A percentile compares a stretch with the other conserved stretches of the same genome.
phyloP scores from a whole-genome alignment of 2,329 filamentous ascomycete genomes.

The Bretziella fagacearum region DNA sequence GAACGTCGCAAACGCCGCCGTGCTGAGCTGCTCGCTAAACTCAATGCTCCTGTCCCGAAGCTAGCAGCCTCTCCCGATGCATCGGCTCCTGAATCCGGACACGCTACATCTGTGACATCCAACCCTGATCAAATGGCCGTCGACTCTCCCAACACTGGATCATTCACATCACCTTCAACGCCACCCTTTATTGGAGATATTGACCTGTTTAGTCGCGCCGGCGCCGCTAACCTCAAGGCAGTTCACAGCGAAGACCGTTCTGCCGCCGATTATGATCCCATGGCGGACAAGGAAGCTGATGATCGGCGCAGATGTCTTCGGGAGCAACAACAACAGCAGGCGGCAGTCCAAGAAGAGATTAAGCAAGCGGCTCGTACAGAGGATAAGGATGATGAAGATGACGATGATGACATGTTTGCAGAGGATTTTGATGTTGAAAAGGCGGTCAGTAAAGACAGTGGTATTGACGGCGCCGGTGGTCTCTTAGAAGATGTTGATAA shows the following conservation, averaged over 20 bases:
- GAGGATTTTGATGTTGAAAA: constrained; percentile 57
- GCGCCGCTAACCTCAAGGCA: constrained; percentile 18
- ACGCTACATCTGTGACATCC: background rate
- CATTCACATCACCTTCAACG: background rate
- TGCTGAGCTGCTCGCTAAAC: constrained; percentile 72
- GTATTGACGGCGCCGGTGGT: constrained; percentile 38
- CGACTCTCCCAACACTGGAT: constrained; percentile 24
- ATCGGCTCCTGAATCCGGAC: constrained; percentile 29
- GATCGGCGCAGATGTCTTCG: constrained; percentile 38
- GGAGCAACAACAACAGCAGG: constrained; percentile 36
- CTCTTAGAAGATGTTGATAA: constrained; percentile 87
- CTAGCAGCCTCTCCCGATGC: constrained; percentile 21
- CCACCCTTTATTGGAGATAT: constrained; percentile 11
- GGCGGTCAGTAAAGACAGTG: constrained; percentile 30
- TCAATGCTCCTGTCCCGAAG: constrained; percentile 37
- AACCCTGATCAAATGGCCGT: constrained; percentile 23
- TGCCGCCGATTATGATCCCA: constrained; percentile 87
- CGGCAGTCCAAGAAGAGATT: constrained; percentile 16
- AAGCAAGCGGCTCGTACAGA: constrained; percentile 23
- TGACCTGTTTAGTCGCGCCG: constrained; percentile 13
- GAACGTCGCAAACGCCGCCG: constrained; percentile 71
- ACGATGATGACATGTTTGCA: constrained; percentile 80
- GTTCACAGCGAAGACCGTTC: constrained; percentile 57
- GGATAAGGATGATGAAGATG: constrained; percentile 44
- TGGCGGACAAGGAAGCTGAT: constrained; percentile 74